Evolutionary conservation across 495 filamentous ascomycete species (phyloP).

Genomic region (Baudoinia panamericana): DNA sequence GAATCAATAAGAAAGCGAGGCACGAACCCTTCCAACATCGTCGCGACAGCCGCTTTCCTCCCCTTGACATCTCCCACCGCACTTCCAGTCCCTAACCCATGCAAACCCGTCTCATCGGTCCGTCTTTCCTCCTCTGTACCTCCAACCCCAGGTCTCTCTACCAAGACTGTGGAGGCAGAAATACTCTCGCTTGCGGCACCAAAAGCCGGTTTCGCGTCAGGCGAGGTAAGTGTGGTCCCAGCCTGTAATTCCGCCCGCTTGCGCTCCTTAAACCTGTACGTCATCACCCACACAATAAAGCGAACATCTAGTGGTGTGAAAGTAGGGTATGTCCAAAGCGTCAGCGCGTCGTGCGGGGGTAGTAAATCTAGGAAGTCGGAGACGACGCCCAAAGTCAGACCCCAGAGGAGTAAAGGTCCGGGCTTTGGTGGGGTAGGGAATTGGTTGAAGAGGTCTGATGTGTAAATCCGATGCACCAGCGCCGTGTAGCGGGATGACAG

Average conservation of each 20-base stretch:
- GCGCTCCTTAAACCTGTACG: constrained; percentile 38
- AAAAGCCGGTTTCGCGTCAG: constrained; percentile 28
- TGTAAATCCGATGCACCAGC: constrained; percentile 3
- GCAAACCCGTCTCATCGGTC: constrained; percentile 30
- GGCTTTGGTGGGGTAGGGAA: constrained; percentile 10
- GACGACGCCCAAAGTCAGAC: constrained; percentile 57
- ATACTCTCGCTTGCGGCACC: constrained; percentile 33
- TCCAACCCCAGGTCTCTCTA: constrained; percentile 17
- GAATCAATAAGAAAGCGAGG: constrained; percentile 3
- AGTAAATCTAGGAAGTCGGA: constrained; percentile 62
- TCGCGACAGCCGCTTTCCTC: constrained; percentile 38
- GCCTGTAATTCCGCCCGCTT: constrained; percentile 19
- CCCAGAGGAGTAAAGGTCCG: constrained; percentile 56
- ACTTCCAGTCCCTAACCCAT: constrained; percentile 12
- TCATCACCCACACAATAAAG: constrained; percentile 47
- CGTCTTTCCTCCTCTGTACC: constrained; percentile 21
- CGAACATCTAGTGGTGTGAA: constrained; percentile 56
- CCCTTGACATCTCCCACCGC: constrained; percentile 16
- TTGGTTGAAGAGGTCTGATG: constrained; percentile 15
- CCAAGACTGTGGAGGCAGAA: constrained; percentile 27
- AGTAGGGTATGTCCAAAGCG: constrained; percentile 58
- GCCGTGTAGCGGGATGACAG: background rate
- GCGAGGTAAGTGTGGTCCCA: constrained; percentile 11
- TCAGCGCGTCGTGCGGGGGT: constrained; percentile 47
- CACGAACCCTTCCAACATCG: constrained; percentile 38